Base-by-base conservation (phyloP, 2,329 filamentous ascomycete genomes). In the Alternaria angustiovoidea region DNA sequence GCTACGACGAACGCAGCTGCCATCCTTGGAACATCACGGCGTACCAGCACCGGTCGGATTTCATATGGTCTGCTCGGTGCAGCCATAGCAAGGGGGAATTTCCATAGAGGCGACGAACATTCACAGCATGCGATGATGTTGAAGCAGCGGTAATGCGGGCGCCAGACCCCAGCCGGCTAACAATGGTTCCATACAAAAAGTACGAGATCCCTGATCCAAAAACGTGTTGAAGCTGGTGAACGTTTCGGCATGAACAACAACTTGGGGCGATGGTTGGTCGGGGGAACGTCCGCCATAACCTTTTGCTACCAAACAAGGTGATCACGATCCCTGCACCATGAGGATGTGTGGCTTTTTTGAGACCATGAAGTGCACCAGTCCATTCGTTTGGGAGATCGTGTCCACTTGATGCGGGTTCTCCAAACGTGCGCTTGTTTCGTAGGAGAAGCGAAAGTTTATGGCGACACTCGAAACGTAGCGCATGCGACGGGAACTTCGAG, bases 381-480 rank as follows among this genome's bases (percentile, higher is more conserved):
- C 32, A 38, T 47, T 43, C 39, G 8, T 59, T 59, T 55, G 41
- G 51, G 51, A 28, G 9, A 44, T 46, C 28, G 53, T 34, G 26
- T 38, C 30, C 8, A 42, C 51, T 49, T 54, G 12, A 54, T 49
- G 51, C 51, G 32, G n/a, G 11, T 18, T 49, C 52, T 59, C 57
- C 57, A 59, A 59, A 59, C 57, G 26, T 39, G 44, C 57, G 24
- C 24, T 38, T 56, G 57, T 59, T 59, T 56, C 46, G 52, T 16
- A 44, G 51, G 26, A 26, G 51, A 59, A 55, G 51, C 51, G 44
- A 59, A 59, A 59, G 51, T 56, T 49, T 59, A 34, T 28, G 47
- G 18, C 38, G 44, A 59, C 57, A 59, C 56, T 51, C 57, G 57
- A 59, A 56, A 59, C 57, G 44, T 56, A 59, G 44, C 57, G 57